Base-by-base conservation (phyloP, 2,329 filamentous ascomycete genomes). In the Ophiostoma quercus region DNA sequence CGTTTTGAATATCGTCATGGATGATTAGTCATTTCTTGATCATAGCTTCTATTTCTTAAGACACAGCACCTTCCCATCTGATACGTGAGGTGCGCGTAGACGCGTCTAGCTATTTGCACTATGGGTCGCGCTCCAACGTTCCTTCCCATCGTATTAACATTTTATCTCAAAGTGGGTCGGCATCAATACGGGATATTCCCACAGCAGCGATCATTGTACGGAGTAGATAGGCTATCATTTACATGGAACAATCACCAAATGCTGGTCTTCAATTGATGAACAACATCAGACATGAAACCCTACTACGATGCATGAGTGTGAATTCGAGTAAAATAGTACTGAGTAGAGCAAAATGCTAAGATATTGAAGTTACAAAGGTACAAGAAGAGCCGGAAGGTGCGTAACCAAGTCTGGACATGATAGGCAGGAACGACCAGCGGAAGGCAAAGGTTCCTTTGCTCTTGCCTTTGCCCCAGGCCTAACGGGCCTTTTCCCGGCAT, bases 401-500 rank as follows among this genome's bases (percentile, higher is more conserved):
- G 32, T 11, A 19, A 29, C 57, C 57, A 34, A 62, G 14, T 32
- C 5, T 34, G 25, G 60, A 11, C 60, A 63, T 63, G 60, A 37
- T 39, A 39, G 57, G 57, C 57, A 62, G 32, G 60, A 32, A 37
- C 60, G 60, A 63, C 57, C 57, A 62, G 32, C 57, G 25, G 25
- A 5, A 25, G 22, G 51, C 51, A 3, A 8, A 57, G 51, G 16
- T 54, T 16, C 39, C 19, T 19, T 47, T n/a, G 16, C 43, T 43
- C 41, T 16, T 43, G 12, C 41, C 41, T 5, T 43, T 43, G 39
- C 12, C 41, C 14, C 41, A 22, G 19, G n/a, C 51, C 51, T 29
- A 57, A 57, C 51, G 51, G 51, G 51, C 51, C 51, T 57, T 57
- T 12, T 57, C 22, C 51, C 22, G 22, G 22, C 51, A 12, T 57